Conservation (phyloP, 768 basidiomycete species). For the Mycena chlorophos region DNA sequence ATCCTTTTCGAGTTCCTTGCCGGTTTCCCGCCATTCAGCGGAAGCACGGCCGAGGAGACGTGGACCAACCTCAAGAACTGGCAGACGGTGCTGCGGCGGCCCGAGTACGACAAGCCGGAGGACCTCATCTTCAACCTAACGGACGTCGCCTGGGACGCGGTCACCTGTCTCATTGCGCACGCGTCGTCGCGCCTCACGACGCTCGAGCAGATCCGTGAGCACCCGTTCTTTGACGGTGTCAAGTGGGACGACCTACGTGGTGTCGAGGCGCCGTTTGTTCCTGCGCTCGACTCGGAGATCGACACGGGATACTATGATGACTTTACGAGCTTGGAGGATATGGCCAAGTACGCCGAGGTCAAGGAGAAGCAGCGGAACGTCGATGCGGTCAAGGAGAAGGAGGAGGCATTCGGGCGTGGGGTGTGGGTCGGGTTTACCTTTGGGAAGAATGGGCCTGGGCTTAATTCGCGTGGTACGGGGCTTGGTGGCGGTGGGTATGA, state of each 20-base stretch:
- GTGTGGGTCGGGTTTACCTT: constrained; percentile 94
- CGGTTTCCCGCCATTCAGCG: constrained; percentile 98
- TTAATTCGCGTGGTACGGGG: constrained; percentile 34
- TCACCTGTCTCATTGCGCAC: constrained; percentile 88
- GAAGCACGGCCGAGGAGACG: constrained; percentile 92
- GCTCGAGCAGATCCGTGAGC: constrained; percentile 66
- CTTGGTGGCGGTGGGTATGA: constrained; percentile 41
- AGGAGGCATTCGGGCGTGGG: constrained; percentile 66
- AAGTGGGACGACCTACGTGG: constrained; percentile 81
- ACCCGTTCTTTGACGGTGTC: constrained; percentile 80
- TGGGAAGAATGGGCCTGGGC: constrained; percentile 79
- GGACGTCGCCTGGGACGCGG: constrained; percentile 92
- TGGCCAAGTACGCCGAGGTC: constrained; percentile 99
- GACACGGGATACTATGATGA: constrained; percentile 97
- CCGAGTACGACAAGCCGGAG: constrained; percentile 93
- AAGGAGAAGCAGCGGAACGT: constrained; percentile 96
- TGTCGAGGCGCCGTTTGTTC: constrained; percentile 85
- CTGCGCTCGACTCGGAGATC: constrained; percentile 88
- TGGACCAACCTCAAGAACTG: constrained; percentile 99
- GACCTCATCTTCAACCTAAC: constrained; percentile 95
- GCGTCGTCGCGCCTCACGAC: constrained; percentile 77
- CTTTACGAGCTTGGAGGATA: constrained; percentile 85
- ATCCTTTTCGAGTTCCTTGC: constrained; percentile 97
- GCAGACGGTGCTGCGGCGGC: constrained; percentile 87
- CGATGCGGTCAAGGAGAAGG: constrained; percentile 87